These are phyloP conservation scores for Pelargonium nanum DNA, from an alignment of 345 rosid species.

Conservation along the genomic window DNA sequence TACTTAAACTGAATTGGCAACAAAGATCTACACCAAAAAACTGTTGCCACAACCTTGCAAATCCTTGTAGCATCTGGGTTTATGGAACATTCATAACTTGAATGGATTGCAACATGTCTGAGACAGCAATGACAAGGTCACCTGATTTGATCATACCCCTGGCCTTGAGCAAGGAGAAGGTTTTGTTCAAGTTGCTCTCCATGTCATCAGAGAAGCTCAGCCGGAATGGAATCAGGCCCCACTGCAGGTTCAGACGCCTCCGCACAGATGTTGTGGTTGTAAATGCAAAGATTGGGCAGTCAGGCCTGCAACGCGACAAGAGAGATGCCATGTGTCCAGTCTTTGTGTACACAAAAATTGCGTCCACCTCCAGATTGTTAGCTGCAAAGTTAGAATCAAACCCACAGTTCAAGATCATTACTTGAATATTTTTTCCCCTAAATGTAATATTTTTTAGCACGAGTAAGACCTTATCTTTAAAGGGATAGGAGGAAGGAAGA, in stretches of 20 bases:
- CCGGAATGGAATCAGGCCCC: constrained; percentile 99
- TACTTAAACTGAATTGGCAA: not conserved
- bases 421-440: not conserved
- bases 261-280: constrained; percentile 66
- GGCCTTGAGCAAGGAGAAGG: constrained; percentile 85
- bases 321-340: constrained; percentile 93
- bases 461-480: no score
- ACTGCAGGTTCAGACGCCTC: constrained; percentile 83
- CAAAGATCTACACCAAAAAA: constrained; percentile 3
- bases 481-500: no score
- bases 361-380: constrained; percentile 86
- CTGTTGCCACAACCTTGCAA: not conserved
- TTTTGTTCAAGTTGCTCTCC: constrained; percentile 86
- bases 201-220: constrained; percentile 84
- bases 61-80: constrained; percentile 7
- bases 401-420: not conserved
- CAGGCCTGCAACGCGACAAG: constrained; percentile 88
- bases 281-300: constrained; percentile 96
- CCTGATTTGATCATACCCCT: constrained; percentile 98
- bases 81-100: constrained; percentile 90
- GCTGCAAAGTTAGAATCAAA: constrained; percentile 42
- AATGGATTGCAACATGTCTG: constrained; percentile 92
- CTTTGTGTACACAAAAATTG: constrained; percentile 86
- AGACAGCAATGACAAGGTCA: constrained; percentile 88
- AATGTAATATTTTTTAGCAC: no score